Percentiles rank a stretch among this genome's conserved stretches.
Conservation (phyloP, 2,329 filamentous ascomycete species). For the Tolypocladium tropicale region DNA sequence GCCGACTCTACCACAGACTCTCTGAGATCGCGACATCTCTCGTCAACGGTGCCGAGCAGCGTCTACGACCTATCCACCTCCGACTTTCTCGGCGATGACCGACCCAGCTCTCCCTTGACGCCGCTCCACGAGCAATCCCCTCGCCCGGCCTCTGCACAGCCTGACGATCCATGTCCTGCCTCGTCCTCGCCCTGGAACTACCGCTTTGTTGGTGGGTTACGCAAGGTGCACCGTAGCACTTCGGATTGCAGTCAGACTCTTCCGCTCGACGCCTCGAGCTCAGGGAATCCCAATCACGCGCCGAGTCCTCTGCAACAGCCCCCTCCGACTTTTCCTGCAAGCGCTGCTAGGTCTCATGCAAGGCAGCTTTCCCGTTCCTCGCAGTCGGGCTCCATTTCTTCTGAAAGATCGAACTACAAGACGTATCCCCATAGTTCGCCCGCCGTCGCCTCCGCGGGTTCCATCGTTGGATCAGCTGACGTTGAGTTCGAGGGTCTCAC, state of each 20-base stretch:
- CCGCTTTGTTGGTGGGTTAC: conserved; percentile 43
- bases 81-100: conserved; percentile 36
- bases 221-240: conserved; percentile 30
- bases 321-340: neutral
- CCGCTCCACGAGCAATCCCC: conserved; percentile 30
- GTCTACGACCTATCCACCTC: conserved; percentile 39
- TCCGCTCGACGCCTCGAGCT: neutral
- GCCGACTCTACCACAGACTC: conserved; percentile 18
- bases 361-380: conserved; percentile 17
- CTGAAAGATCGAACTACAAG: conserved; percentile 45
- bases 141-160: neutral
- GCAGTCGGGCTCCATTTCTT: conserved; percentile 31
- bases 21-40: conserved; percentile 29
- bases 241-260: neutral
- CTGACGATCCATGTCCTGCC: conserved; percentile 2
- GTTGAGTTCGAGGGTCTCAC: conserved; percentile 29
- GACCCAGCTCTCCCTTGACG: conserved; percentile 37
- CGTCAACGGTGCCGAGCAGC: conserved; percentile 33
- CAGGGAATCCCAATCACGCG: neutral
- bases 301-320: neutral
- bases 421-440: conserved; percentile 38
- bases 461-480: neutral
- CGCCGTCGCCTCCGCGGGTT: neutral
- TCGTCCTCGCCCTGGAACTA: conserved; percentile 39
- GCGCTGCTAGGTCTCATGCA: conserved; percentile 6